phyloP scores from a whole-genome alignment of 1,284 basidiomycete species.

The Apiotrichum montevideense region DNA sequence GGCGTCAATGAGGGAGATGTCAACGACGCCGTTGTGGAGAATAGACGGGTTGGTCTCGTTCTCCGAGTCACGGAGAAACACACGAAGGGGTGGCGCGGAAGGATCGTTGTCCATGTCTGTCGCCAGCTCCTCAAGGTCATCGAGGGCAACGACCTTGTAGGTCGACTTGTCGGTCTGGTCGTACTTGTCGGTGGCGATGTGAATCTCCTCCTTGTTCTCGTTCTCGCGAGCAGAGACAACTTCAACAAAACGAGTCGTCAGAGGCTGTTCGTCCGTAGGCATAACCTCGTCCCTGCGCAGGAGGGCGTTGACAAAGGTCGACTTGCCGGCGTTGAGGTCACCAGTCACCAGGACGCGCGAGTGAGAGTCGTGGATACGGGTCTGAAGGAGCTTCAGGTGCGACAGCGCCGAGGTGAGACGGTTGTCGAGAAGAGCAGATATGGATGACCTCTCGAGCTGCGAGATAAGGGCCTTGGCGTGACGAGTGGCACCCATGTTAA shows the following conservation, averaged over 20 bases:
- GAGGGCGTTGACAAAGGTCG: constrained; percentile 93
- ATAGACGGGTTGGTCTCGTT: constrained; percentile 71
- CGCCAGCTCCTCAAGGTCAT: constrained; percentile 73
- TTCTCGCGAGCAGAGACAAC: constrained; percentile 89
- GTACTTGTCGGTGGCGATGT: constrained; percentile 55
- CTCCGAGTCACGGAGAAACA: constrained; percentile 67
- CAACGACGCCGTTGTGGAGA: constrained; percentile 90
- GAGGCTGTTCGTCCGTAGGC: constrained; percentile 97
- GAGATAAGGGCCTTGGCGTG: constrained; percentile 75
- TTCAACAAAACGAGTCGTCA: constrained; percentile 96
- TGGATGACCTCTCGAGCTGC: constrained; percentile 84
- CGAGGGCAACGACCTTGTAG: constrained; percentile 62
- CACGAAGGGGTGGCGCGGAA: constrained; percentile 63
- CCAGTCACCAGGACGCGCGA: constrained; percentile 99
- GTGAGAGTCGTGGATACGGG: constrained; percentile 82
- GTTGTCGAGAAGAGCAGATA: constrained; percentile 85
- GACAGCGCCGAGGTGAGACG: constrained; percentile 68
- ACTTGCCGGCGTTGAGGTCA: constrained; percentile 97
- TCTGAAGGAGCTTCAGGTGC: constrained; percentile 78
- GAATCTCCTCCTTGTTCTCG: constrained; percentile 48
- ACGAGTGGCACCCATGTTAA: constrained; percentile 76
- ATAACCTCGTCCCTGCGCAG: constrained; percentile 75
- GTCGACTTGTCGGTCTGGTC: constrained; percentile 66
- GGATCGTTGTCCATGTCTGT: constrained; percentile 64
- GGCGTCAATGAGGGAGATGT: constrained; percentile 97